Evolutionary conservation across 441 rosid species (phyloP).

Genomic region (Gossypium schwendimanii): DNA sequence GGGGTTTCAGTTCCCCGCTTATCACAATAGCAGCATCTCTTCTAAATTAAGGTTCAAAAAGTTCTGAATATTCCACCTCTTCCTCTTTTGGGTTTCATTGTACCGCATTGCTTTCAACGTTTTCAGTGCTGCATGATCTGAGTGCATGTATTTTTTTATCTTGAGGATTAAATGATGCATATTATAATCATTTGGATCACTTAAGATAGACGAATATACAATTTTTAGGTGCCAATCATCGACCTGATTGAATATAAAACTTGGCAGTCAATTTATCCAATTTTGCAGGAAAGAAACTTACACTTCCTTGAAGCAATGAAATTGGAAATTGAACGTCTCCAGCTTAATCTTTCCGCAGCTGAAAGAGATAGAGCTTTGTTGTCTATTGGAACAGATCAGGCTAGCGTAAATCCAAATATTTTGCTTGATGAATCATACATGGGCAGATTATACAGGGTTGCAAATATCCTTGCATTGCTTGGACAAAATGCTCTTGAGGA

Average conservation of each 20-base stretch:
- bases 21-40: neutral
- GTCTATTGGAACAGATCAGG: constrained; percentile 88
- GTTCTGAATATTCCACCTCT: neutral
- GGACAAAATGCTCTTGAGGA: constrained; percentile 90
- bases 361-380: constrained; percentile 94
- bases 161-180: neutral
- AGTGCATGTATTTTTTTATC: neutral
- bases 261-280: constrained; percentile 14
- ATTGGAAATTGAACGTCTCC: constrained; percentile 89
- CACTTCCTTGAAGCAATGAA: constrained; percentile 73
- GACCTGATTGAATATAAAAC: constrained; percentile 15
- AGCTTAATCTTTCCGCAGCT: constrained; percentile 83
- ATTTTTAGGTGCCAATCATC: constrained; percentile 8
- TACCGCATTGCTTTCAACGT: neutral
- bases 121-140: neutral
- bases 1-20: neutral
- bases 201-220: neutral
- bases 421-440: constrained; percentile 60
- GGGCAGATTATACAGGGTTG: constrained; percentile 66
- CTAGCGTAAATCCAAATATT: constrained; percentile 82
- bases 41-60: neutral
- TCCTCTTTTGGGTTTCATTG: neutral
- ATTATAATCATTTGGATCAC: neutral
- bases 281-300: constrained; percentile 60
- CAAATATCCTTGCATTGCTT: constrained; percentile 65